Evolutionary conservation across 805 yeast genomes (phyloP).

Genomic region (Lipomyces sp.): DNA sequence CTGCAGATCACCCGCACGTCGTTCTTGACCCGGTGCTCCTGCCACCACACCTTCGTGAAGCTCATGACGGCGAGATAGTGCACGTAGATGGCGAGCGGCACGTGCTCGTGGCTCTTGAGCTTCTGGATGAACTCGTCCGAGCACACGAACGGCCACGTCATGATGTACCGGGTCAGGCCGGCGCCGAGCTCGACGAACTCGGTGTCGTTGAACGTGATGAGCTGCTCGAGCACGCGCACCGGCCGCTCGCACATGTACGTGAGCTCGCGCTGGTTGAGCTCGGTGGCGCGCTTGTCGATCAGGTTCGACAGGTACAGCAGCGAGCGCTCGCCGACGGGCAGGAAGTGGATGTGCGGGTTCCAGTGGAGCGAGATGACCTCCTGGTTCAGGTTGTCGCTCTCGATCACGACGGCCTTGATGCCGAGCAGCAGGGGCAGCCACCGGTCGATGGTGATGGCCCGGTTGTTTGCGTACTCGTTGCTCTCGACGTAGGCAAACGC

Average conservation of each 20-base stretch:
- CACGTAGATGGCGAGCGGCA: slow-evolving; percentile 25
- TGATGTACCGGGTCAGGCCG: slow-evolving; percentile 23
- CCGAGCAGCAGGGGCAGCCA: slow-evolving; percentile 28
- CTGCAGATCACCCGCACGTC: slow-evolving; percentile 27
- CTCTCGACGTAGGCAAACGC: slow-evolving; percentile 26
- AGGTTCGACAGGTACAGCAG: slow-evolving; percentile 22
- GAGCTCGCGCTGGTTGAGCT: slow-evolving; percentile 25
- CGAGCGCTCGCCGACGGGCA: slow-evolving; percentile 28
- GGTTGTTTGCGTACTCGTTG: slow-evolving; percentile 17
- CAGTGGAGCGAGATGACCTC: slow-evolving; percentile 18
- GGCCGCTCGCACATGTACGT: slow-evolving; percentile 26
- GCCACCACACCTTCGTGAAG: slow-evolving; percentile 29
- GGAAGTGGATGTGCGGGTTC: slow-evolving; percentile 25
- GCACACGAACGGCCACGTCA: slow-evolving; percentile 30
- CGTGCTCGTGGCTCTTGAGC: slow-evolving; percentile 23
- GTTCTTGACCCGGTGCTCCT: slow-evolving; percentile 23
- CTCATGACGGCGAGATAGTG: slow-evolving; percentile 29
- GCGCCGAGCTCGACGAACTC: slow-evolving; percentile 26
- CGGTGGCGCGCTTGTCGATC: slow-evolving; percentile 27
- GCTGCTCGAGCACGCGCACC: slow-evolving; percentile 25
- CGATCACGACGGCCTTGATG: slow-evolving; percentile 26
- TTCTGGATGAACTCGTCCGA: slow-evolving; percentile 26
- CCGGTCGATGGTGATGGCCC: slow-evolving; percentile 25
- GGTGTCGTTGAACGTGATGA: slow-evolving; percentile 27
- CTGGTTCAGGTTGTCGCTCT: slow-evolving; percentile 20